Percentiles rank a stretch among this genome's conserved stretches.
Conservation (phyloP, 2,329 filamentous ascomycete species). For the Colletotrichum navitas region DNA sequence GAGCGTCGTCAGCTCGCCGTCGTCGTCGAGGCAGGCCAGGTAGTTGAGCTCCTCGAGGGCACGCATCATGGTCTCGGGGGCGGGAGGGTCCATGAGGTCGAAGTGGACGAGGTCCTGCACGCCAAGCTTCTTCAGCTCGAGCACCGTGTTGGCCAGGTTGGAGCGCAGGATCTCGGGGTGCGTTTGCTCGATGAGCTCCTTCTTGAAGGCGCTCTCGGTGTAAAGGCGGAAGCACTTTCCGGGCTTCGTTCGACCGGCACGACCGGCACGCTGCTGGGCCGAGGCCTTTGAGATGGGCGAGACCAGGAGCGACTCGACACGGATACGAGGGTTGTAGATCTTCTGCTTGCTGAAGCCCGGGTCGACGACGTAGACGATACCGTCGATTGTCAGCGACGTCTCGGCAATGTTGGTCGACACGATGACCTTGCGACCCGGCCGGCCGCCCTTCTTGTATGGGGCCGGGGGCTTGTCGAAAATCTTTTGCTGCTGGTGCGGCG, state of each 20-base stretch:
- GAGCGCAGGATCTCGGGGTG: constrained; percentile 96
- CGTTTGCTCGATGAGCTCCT: constrained; percentile 96
- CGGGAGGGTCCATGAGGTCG: constrained; percentile 97
- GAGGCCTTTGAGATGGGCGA: constrained; percentile 98
- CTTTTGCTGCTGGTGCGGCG: constrained; percentile 91
- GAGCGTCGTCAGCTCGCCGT: constrained; percentile 89
- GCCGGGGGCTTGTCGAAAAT: constrained; percentile 93
- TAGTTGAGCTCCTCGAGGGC: constrained; percentile 98
- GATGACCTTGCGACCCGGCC: constrained; percentile 93
- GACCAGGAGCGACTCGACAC: constrained; percentile 96
- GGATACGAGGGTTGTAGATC: constrained; percentile 96
- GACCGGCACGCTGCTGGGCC: constrained; percentile 96
- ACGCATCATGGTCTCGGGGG: constrained; percentile 98
- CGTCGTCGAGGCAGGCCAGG: constrained; percentile 94
- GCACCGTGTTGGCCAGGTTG: constrained; percentile 92
- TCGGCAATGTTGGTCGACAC: constrained; percentile 98
- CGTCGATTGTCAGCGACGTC: constrained; percentile 96
- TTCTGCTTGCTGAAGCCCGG: constrained; percentile 99
- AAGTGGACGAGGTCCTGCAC: constrained; percentile 97
- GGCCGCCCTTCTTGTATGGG: constrained; percentile 78
- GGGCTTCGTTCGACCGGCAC: constrained; percentile 97
- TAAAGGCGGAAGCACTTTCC: constrained; percentile 99
- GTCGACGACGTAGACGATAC: constrained; percentile 99
- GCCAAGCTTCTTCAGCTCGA: constrained; percentile 97
- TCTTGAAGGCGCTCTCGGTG: constrained; percentile 95